Evolutionary conservation across 2,329 filamentous ascomycete species (phyloP), one percentile per base, ranked within the genome.

Genomic region (Clonostachys byssicola): DNA sequence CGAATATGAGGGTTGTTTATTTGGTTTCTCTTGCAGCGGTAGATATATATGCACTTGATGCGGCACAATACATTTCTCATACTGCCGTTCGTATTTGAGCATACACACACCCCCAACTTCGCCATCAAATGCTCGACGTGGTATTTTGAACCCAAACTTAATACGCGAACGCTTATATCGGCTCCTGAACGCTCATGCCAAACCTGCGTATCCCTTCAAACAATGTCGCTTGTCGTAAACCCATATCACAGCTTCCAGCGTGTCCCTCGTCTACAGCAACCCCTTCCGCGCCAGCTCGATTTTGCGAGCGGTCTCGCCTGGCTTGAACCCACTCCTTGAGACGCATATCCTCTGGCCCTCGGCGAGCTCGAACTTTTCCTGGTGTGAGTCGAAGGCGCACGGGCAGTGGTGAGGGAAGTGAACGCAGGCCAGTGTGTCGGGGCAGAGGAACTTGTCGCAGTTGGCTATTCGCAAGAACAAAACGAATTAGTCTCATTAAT

Each of bases 381-480:
- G 85, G 51, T 87, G 74, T 9, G 74, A 69, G 2, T 87, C 84
- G 72, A 87, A 95, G 3, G 90, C 78, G 70, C 94, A 99, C 30
- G 94, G 94, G 68, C 94, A 99, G 70, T 99, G 94, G 65, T 97
- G 92, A 2, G 94, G 92, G 71, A 95, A 94, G 64, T 95, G 86
- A 7, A 99, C 94, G 72, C 94, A 99, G 35, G 92, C 88, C 50
- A 99, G 80, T 0, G 94, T 97, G 54, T 90, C 89, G 3, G 94
- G 92, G 64, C 94, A 99, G 47, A 99, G 84, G 65, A 96, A 99
- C 57, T 92, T 92, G 59, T 89, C 83, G 75, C 94, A 99, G 58
- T 83, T 78, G n/a, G 91, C 89, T 89, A 52, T 33, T 42, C 5
- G 17, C 10, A 49, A 43, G 12, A n/a, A 30, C 10, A 6, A 6